Conservation (phyloP, 2,329 filamentous ascomycete genomes). For the Aspergillus pseudoviridinutans region DNA sequence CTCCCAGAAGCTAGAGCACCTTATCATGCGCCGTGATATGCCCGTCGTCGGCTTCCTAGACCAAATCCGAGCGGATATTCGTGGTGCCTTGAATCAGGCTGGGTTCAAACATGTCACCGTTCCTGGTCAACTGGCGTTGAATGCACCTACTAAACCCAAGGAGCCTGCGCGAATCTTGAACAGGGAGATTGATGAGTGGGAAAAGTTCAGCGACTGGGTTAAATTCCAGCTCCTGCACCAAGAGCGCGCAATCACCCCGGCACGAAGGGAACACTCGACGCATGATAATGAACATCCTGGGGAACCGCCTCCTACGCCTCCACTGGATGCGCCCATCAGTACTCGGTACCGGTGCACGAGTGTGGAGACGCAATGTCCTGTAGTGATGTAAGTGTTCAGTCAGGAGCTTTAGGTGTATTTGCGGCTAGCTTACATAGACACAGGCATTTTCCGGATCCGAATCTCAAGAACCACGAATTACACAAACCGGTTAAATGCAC, state of each 20-base stretch:
- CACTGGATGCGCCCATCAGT: no score
- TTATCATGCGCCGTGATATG: neutral
- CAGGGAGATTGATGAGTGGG: conserved; percentile 9
- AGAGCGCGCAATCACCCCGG: no score
- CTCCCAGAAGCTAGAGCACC: neutral
- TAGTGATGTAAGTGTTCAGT: neutral
- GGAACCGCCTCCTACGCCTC: no score
- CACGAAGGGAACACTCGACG: no score
- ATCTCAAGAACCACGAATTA: neutral
- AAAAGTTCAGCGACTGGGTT: conserved; percentile 11
- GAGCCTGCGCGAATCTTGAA: conserved; percentile 1
- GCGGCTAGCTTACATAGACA: neutral
- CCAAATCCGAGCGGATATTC: conserved; percentile 7
- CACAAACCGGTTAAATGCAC: neutral
- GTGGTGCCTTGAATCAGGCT: conserved; percentile 5
- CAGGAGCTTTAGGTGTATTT: neutral
- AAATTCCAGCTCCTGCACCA: conserved; percentile 9
- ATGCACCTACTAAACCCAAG: neutral
- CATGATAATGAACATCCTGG: no score
- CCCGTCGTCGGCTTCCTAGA: conserved; percentile 7
- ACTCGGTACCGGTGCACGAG: neutral
- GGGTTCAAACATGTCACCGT: conserved; percentile 6
- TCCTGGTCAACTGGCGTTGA: conserved; percentile 1
- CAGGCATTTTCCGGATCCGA: neutral
- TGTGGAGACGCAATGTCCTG: neutral